Conservation (phyloP, 2,329 filamentous ascomycete species). For the Botrytis medusae region DNA sequence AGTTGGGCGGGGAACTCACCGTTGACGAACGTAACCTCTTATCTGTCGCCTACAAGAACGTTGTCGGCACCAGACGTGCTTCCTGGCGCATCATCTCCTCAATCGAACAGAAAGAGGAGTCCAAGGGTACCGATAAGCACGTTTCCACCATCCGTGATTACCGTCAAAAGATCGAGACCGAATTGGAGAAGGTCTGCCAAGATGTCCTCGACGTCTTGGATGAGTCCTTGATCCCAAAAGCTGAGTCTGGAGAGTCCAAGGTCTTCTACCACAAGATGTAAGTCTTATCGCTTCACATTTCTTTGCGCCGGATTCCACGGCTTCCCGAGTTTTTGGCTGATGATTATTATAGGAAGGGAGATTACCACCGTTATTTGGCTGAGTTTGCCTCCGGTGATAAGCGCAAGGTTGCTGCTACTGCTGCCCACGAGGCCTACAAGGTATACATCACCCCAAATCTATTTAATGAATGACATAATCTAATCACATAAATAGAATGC, state of each 20-base stretch:
- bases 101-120: slow-evolving; percentile 99
- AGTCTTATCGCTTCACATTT: slow-evolving; percentile 43
- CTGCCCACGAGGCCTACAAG: slow-evolving; percentile 96
- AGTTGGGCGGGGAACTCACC: slow-evolving; percentile 71
- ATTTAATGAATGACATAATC: not conserved
- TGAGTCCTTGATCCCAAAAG: slow-evolving; percentile 90
- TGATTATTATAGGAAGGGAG: slow-evolving; percentile 72
- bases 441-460: slow-evolving; percentile 48
- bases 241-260: slow-evolving; percentile 96
- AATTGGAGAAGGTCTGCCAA: slow-evolving; percentile 97
- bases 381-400: slow-evolving; percentile 93
- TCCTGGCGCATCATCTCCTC: slow-evolving; percentile 99
- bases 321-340: slow-evolving; percentile 24
- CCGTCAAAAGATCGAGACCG: slow-evolving; percentile 96
- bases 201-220: slow-evolving; percentile 96
- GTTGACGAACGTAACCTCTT: slow-evolving; percentile 99
- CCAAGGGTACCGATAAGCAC: slow-evolving; percentile 96
- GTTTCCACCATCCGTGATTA: slow-evolving; percentile 93
- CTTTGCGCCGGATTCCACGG: slow-evolving; percentile 21
- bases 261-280: slow-evolving; percentile 99
- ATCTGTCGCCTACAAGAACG: slow-evolving; percentile 99
- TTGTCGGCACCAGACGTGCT: slow-evolving; percentile 95
- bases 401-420: slow-evolving; percentile 83
- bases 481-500: slow-evolving; percentile 64
- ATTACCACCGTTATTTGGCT: slow-evolving; percentile 93